A percentile compares a stretch with the other conserved stretches of the same genome.
Conservation (phyloP, 768 basidiomycete genomes). For the Artomyces pyxidatus region DNA sequence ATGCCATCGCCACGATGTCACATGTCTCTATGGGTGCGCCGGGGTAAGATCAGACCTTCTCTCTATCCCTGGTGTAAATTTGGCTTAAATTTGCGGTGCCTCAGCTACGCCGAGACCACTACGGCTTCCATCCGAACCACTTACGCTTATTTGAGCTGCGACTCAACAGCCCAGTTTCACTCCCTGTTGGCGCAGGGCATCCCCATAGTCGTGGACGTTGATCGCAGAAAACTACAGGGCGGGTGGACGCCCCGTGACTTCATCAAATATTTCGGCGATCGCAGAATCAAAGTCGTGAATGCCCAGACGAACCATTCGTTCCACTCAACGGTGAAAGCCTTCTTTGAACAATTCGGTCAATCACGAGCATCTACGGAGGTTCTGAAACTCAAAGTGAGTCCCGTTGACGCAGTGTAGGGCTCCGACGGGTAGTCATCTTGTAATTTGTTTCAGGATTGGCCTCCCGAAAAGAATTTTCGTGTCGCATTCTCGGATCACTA, state of each 20-base stretch:
- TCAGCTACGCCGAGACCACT: no score
- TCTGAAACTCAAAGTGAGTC: constrained; percentile 56
- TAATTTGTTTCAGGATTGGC: constrained; percentile 68
- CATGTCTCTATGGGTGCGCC: neutral
- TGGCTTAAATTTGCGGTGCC: no score
- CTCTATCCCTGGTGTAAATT: no score
- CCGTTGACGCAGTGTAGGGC: no score
- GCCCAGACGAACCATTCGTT: neutral
- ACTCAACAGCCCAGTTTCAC: no score
- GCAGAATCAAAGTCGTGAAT: neutral
- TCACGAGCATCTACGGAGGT: constrained; percentile 35
- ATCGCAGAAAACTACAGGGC: neutral
- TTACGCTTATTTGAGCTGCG: neutral
- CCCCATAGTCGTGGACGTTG: neutral
- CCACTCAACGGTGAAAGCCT: neutral
- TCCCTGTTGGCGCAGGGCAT: no score
- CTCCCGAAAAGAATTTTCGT: constrained; percentile 78
- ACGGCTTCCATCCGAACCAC: neutral
- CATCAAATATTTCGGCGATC: neutral
- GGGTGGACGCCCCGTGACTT: neutral
- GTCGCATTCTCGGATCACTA: constrained; percentile 76
- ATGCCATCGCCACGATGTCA: neutral
- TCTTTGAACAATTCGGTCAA: neutral
- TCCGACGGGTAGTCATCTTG: neutral
- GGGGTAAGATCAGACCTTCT: neutral